Evolutionary conservation across 768 basidiomycete genomes (phyloP), one percentile per base, ranked within the genome.

Genomic region (Macrocybe gigantea): DNA sequence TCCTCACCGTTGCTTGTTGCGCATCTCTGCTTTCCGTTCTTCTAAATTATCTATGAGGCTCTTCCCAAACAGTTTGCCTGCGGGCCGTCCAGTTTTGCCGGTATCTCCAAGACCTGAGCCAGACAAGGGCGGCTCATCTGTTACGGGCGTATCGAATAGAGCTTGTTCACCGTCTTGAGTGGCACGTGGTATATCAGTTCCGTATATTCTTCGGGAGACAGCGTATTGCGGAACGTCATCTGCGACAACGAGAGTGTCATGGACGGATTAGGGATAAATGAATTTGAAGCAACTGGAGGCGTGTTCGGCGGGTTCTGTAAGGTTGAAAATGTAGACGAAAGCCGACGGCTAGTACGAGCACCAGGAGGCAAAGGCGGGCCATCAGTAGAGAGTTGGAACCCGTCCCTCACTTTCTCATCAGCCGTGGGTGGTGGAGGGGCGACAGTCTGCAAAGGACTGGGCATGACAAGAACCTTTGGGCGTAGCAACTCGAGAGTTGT

Each of bases 391-490:
- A 73, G 62, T 60, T 79, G 72, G 62, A 90, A 87, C 7, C 83
- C 84, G 41, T 79, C 79, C 41, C 73, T 68, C 32, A 71, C 56
- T 36, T 61, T 65, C 3, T 58, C 59, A 37, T 56, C 53, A 11
- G 71, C 50, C 38, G 69, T 58, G n/a, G 69, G 61, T 12, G 71
- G 53, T 14, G 65, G 53, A 34, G 64, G 56, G 12, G 69, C 58
- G 12, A 65, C 57, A 44, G 72, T 67, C 56, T 93, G 88, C 34
- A 95, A 69, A 1, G 91, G 89, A 51, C 85, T 87, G 7, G 93
- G 93, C 93, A 96, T 95, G 52, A 96, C 82, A 39, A 96, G 82
- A n/a, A 93, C 76, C 63, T 93, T 93, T 1, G 93, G 93, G 14
- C 93, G 77, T 55, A 95, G 73, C 38, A 95, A 71, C 32, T 93